Conservation (phyloP, 768 basidiomycete species). For the Hypholoma sublateritium region DNA sequence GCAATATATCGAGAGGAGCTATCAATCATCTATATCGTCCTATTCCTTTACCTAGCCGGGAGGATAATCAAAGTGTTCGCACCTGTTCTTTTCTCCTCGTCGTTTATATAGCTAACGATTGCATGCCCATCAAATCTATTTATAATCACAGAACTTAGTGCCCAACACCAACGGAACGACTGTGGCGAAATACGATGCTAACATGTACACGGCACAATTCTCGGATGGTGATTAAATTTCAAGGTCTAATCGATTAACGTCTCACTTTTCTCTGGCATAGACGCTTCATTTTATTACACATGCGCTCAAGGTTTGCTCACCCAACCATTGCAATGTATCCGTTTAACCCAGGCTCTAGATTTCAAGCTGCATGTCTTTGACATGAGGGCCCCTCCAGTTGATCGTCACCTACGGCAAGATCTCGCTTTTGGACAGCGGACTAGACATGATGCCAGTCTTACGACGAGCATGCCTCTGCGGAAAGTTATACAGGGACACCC, state of each 20-base stretch:
- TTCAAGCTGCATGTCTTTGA: constrained; percentile 90
- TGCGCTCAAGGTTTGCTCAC: constrained; percentile 73
- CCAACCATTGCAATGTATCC: neutral
- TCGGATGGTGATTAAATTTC: constrained; percentile 52
- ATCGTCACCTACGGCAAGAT: constrained; percentile 11
- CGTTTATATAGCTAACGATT: neutral
- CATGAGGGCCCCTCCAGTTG: constrained; percentile 47
- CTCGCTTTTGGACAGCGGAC: constrained; percentile 20
- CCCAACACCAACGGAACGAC: constrained; percentile 82
- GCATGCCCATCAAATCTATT: neutral
- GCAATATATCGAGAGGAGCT: constrained; percentile 51
- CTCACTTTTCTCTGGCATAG: constrained; percentile 33
- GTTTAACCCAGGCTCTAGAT: constrained; percentile 43
- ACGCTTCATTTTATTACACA: constrained; percentile 92
- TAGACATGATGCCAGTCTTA: constrained; percentile 27
- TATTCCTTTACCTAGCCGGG: constrained; percentile 38
- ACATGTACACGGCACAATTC: constrained; percentile 86
- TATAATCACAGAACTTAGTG: constrained; percentile 53
- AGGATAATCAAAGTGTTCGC: constrained; percentile 58
- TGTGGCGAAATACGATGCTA: constrained; percentile 69
- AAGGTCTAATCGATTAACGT: neutral
- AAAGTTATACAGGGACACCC: constrained; percentile 73
- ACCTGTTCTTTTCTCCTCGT: neutral
- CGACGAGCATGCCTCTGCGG: constrained; percentile 45
- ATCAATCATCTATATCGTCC: constrained; percentile 38